Percentiles rank a stretch among this genome's conserved stretches.
Conservation (phyloP, 768 basidiomycete genomes). For the Chalciporus pseudorubinellus region DNA sequence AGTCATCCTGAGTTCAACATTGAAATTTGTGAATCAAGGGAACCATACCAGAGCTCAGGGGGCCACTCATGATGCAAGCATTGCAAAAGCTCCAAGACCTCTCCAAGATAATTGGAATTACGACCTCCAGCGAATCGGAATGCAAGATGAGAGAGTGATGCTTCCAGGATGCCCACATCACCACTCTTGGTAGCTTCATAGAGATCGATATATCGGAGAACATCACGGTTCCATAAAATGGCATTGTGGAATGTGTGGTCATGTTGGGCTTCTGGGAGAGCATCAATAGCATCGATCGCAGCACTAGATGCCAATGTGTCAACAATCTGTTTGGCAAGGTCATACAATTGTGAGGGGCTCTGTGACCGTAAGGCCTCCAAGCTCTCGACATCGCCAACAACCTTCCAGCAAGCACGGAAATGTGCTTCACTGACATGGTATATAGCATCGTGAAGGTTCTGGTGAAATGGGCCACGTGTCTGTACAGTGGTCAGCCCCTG, state of each 20-base stretch:
- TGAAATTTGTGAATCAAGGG: no score
- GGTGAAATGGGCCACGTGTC: constrained; percentile 21
- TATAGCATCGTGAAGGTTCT: constrained; percentile 32
- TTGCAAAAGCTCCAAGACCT: constrained; percentile 2
- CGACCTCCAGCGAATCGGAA: background rate
- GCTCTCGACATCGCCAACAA: constrained; percentile 19
- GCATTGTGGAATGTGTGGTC: constrained; percentile 30
- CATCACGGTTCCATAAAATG: constrained; percentile 37
- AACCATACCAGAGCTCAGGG: no score
- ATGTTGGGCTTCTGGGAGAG: constrained; percentile 8
- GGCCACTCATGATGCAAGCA: background rate
- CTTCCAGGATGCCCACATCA: constrained; percentile 26
- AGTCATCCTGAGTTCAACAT: no score
- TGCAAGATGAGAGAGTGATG: constrained; percentile 12
- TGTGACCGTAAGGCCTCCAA: constrained; percentile 24
- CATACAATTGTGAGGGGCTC: background rate
- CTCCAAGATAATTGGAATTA: background rate
- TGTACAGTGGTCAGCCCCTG: constrained; percentile 14
- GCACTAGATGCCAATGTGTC: background rate
- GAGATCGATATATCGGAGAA: constrained; percentile 37
- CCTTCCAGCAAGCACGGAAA: constrained; percentile 34
- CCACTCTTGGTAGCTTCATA: constrained; percentile 34
- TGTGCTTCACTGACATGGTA: constrained; percentile 38
- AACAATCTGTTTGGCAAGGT: background rate
- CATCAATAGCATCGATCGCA: background rate